phyloP scores from a whole-genome alignment of 495 filamentous ascomycete genomes.

The Daldinia vernicosa region DNA sequence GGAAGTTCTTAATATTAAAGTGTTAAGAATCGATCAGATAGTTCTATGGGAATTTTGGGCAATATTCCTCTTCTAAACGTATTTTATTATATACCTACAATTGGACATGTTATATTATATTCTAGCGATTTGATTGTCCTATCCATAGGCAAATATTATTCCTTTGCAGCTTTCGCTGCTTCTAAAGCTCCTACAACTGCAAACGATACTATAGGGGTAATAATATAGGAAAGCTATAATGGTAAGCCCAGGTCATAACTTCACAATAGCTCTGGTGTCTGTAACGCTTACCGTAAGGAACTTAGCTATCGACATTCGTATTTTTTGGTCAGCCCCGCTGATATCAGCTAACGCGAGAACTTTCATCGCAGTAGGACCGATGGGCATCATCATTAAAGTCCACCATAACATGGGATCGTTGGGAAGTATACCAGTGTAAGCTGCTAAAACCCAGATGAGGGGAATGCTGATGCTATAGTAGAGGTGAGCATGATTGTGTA shows the following conservation, averaged over 20 bases:
- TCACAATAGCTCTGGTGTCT: background rate
- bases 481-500: slow-evolving; percentile 11
- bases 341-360: slow-evolving; percentile 73
- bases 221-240: slow-evolving; percentile 41
- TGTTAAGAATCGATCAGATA: background rate
- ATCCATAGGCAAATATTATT: background rate
- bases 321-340: slow-evolving; percentile 62
- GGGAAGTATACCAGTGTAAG: slow-evolving; percentile 63
- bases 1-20: background rate
- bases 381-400: slow-evolving; percentile 79
- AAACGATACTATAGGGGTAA: slow-evolving; percentile 48
- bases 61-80: background rate
- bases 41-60: background rate
- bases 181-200: slow-evolving; percentile 49
- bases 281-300: slow-evolving; percentile 68
- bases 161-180: slow-evolving; percentile 32
- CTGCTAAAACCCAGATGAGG: slow-evolving; percentile 68
- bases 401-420: slow-evolving; percentile 81
- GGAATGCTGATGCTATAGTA: slow-evolving; percentile 59
- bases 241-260: slow-evolving; percentile 8
- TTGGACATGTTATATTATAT: background rate
- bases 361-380: slow-evolving; percentile 75
- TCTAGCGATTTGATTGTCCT: background rate
- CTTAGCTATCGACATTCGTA: slow-evolving; percentile 76
- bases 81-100: background rate